Conservation (phyloP, 345 rosid genomes). For the Aquilaria sinensis region DNA sequence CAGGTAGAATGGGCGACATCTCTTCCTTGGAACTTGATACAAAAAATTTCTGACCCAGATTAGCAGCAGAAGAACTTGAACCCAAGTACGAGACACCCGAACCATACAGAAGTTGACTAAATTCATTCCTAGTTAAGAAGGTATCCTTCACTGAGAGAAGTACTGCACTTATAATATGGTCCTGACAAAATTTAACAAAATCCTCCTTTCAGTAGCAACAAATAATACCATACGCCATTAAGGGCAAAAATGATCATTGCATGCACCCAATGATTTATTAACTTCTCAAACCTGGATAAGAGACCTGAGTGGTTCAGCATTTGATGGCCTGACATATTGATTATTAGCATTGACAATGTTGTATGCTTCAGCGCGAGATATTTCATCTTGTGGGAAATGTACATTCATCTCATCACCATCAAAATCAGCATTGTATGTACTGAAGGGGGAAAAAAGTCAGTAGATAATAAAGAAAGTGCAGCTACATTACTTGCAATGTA, state of each 20-base stretch:
- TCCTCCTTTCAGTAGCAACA: neutral
- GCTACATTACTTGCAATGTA: neutral
- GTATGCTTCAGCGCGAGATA: slow-evolving; percentile 97
- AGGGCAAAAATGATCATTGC: neutral
- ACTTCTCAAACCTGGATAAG: slow-evolving; percentile 72
- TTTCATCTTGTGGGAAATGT: slow-evolving; percentile 99
- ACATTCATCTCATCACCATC: slow-evolving; percentile 99
- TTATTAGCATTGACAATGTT: slow-evolving; percentile 97
- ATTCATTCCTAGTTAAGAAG: slow-evolving; percentile 59
- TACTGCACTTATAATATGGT: slow-evolving; percentile 84
- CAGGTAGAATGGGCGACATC: slow-evolving; percentile 41
- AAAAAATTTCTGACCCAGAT: slow-evolving; percentile 58
- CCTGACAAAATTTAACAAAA: slow-evolving; percentile 42
- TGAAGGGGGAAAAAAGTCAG: slow-evolving; percentile 28
- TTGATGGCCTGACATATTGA: slow-evolving; percentile 91
- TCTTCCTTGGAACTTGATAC: slow-evolving; percentile 46
- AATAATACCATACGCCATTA: neutral
- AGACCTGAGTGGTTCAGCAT: slow-evolving; percentile 89
- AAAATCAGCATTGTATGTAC: slow-evolving; percentile 99
- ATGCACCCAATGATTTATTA: slow-evolving; percentile 3
- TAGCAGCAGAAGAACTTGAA: slow-evolving; percentile 33
- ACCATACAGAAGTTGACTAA: slow-evolving; percentile 75
- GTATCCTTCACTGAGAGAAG: slow-evolving; percentile 91
- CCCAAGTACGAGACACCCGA: slow-evolving; percentile 62
- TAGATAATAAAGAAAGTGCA: neutral